Conservation (phyloP, 2,329 filamentous ascomycete species). For the Cercospora brassicicola region DNA sequence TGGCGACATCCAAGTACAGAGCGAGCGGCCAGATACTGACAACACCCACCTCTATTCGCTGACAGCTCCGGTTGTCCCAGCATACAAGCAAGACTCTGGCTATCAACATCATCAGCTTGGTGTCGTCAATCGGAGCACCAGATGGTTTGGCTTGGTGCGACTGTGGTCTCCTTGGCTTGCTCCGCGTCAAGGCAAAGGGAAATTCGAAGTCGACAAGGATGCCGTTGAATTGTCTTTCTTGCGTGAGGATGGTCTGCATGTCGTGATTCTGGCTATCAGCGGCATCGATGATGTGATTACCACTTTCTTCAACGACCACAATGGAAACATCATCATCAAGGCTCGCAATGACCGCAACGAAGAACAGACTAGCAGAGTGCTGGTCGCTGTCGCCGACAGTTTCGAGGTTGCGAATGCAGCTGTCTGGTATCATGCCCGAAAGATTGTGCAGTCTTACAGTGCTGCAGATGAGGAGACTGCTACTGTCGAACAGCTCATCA, state of each 20-base stretch:
- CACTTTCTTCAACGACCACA: slow-evolving; percentile 63
- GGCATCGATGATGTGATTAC: slow-evolving; percentile 70
- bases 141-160: slow-evolving; percentile 81
- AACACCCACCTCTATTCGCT: slow-evolving; percentile 71
- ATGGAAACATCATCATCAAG: slow-evolving; percentile 67
- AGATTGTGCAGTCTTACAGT: slow-evolving; percentile 55
- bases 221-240: slow-evolving; percentile 78
- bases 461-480: slow-evolving; percentile 41
- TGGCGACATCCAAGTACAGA: slow-evolving; percentile 55
- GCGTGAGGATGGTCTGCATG: slow-evolving; percentile 66
- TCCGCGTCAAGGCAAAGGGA: slow-evolving; percentile 73
- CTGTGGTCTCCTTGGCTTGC: slow-evolving; percentile 82
- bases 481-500: slow-evolving; percentile 24
- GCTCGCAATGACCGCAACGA: slow-evolving; percentile 68
- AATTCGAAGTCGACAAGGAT: slow-evolving; percentile 72
- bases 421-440: slow-evolving; percentile 83
- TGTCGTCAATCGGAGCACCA: slow-evolving; percentile 61
- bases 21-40: slow-evolving; percentile 64
- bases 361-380: slow-evolving; percentile 58
- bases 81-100: slow-evolving; percentile 59
- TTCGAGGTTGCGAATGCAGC: slow-evolving; percentile 77
- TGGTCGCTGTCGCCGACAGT: slow-evolving; percentile 69
- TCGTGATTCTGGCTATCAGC: slow-evolving; percentile 77
- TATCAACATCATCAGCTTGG: slow-evolving; percentile 62
- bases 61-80: slow-evolving; percentile 56